phyloP scores from a whole-genome alignment of 305 asterid genomes.

The Fraxinus albicans region DNA sequence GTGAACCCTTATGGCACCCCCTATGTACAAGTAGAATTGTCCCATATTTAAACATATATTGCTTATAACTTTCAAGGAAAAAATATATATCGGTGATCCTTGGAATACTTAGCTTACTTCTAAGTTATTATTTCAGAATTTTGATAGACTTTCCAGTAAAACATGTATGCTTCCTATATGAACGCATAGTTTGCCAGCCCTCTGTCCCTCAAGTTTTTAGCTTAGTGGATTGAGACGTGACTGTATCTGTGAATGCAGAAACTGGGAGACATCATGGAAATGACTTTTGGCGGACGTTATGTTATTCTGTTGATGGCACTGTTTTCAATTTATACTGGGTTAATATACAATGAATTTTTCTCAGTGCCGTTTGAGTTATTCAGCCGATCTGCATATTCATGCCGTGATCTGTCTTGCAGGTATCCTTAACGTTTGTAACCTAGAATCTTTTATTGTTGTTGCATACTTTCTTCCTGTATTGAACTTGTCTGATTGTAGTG shows the following conservation, averaged over 20 bases:
- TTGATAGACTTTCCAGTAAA: conserved; percentile 9
- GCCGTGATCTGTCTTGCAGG: conserved; percentile 91
- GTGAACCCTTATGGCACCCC: no score
- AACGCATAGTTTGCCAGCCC: conserved; percentile 9
- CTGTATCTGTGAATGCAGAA: conserved; percentile 55
- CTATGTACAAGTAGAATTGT: no score
- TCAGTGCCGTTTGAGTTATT: conserved; percentile 83
- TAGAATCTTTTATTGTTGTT: conserved; percentile 17
- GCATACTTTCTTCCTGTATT: conserved; percentile 21
- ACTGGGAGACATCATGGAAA: conserved; percentile 95
- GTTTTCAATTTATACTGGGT: conserved; percentile 90
- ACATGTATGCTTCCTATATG: conserved; percentile 13
- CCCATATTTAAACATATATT: neutral
- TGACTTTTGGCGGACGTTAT: conserved; percentile 94
- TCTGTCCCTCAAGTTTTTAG: conserved; percentile 1
- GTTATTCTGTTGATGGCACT: conserved; percentile 81
- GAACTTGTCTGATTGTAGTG: conserved; percentile 47
- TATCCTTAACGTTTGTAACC: conserved; percentile 32
- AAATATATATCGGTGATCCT: neutral
- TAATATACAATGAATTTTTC: conserved; percentile 88
- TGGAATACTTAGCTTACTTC: neutral
- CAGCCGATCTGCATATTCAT: conserved; percentile 77
- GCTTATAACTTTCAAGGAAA: neutral
- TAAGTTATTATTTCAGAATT: conserved; percentile 1
- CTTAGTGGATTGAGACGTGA: conserved; percentile 19